A percentile compares a stretch with the other conserved stretches of the same genome.
These are phyloP conservation scores for Colletotrichum graminicola DNA, from an alignment of 2,329 filamentous ascomycete genomes.

Conservation along the genomic window DNA sequence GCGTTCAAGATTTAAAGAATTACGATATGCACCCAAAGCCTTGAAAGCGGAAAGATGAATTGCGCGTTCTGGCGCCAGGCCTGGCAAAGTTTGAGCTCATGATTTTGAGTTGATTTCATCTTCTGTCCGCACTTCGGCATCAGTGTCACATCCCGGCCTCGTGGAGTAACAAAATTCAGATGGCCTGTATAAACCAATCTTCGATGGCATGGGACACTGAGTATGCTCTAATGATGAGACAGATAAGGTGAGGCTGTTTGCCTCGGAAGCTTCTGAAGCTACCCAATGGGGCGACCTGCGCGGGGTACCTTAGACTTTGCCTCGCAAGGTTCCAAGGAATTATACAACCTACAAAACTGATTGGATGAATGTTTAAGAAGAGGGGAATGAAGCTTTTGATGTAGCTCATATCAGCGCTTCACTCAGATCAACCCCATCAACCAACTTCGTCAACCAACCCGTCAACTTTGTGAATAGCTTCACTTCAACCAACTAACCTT, in stretches of 20 bases:
- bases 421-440: background rate
- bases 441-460: background rate
- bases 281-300: constrained; percentile 21
- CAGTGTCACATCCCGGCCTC: constrained; percentile 10
- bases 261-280: background rate
- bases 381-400: constrained; percentile 16
- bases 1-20: constrained; percentile 2
- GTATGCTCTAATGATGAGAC: constrained; percentile 34
- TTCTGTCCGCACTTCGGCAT: background rate
- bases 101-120: constrained; percentile 16
- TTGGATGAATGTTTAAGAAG: background rate
- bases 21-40: background rate
- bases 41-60: background rate
- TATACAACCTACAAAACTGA: background rate
- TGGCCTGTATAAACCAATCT: background rate
- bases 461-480: background rate
- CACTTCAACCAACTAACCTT: background rate
- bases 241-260: constrained; percentile 27
- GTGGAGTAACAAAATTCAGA: background rate
- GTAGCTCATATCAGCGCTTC: constrained; percentile 8
- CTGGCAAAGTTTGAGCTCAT: background rate
- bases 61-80: background rate
- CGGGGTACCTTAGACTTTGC: constrained; percentile 30
- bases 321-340: constrained; percentile 30
- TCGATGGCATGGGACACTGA: background rate